Evolutionary conservation across 176 grass and related monocot species (phyloP).

Genomic region (Oryza officinalis): DNA sequence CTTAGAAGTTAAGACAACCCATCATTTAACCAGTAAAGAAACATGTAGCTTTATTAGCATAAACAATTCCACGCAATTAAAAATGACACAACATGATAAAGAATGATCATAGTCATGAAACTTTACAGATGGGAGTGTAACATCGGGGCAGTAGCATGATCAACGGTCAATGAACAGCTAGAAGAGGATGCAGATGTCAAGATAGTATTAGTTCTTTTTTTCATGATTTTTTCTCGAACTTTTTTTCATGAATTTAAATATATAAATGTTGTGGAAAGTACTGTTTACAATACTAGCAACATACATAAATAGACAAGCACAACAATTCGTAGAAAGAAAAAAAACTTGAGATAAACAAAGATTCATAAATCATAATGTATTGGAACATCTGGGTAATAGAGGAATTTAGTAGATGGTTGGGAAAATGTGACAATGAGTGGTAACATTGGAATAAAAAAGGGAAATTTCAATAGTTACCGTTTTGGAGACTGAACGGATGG

Average conservation of each 20-base stretch:
- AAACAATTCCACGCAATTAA: constrained; percentile 28
- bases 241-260: constrained; percentile 6
- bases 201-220: constrained; percentile 10
- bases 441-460: constrained; percentile 20
- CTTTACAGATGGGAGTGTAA: not conserved
- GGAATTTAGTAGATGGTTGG: not conserved
- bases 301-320: constrained; percentile 12
- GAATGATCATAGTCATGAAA: not conserved
- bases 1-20: not conserved
- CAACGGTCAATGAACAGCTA: not conserved
- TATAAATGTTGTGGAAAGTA: not conserved
- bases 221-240: no score
- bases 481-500: constrained; percentile 84
- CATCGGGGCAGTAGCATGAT: not conserved
- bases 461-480: constrained; percentile 55
- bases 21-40: not conserved
- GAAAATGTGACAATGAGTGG: not conserved
- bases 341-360: constrained; percentile 15
- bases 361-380: constrained; percentile 25
- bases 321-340: not conserved
- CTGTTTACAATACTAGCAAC: not conserved
- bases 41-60: not conserved
- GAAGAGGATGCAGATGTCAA: constrained; percentile 26
- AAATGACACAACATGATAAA: not conserved
- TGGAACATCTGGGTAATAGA: constrained; percentile 32